phyloP scores from a whole-genome alignment of 1,284 basidiomycete species.

The Rhodofomes roseus region DNA sequence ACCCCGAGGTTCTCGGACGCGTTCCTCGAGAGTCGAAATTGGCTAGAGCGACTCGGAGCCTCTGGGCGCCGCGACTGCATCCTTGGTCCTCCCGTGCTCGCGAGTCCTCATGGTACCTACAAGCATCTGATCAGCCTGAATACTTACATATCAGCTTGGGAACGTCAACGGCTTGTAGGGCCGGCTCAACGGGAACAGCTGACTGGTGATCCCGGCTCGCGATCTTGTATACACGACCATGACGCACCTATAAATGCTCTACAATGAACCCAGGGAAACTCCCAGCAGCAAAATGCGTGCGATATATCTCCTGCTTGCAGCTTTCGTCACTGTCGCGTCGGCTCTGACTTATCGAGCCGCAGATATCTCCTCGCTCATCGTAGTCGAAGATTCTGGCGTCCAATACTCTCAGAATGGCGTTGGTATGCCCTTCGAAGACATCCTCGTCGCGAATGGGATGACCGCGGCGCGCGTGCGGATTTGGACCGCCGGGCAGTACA shows the following conservation, averaged over 20 bases:
- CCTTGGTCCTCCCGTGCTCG: not conserved
- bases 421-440: slow-evolving; percentile 46
- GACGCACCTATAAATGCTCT: not conserved
- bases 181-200: not conserved
- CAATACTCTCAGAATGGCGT: slow-evolving; percentile 44
- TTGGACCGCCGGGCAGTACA: slow-evolving; percentile 60
- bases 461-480: slow-evolving; percentile 58
- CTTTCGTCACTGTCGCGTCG: slow-evolving; percentile 11
- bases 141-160: not conserved
- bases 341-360: slow-evolving; percentile 49
- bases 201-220: not conserved
- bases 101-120: not conserved
- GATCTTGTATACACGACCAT: not conserved
- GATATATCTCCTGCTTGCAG: slow-evolving; percentile 11
- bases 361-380: slow-evolving; percentile 55
- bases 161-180: not conserved
- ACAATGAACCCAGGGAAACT: not conserved
- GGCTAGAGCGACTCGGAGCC: not conserved
- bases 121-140: not conserved
- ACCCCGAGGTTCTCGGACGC: not conserved
- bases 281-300: slow-evolving; percentile 7
- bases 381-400: slow-evolving; percentile 49
- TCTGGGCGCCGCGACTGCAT: not conserved
- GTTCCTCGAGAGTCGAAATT: not conserved
- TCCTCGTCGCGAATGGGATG: slow-evolving; percentile 49